phyloP scores from a whole-genome alignment of 805 yeast genomes.

The Ogataea methanolica region DNA sequence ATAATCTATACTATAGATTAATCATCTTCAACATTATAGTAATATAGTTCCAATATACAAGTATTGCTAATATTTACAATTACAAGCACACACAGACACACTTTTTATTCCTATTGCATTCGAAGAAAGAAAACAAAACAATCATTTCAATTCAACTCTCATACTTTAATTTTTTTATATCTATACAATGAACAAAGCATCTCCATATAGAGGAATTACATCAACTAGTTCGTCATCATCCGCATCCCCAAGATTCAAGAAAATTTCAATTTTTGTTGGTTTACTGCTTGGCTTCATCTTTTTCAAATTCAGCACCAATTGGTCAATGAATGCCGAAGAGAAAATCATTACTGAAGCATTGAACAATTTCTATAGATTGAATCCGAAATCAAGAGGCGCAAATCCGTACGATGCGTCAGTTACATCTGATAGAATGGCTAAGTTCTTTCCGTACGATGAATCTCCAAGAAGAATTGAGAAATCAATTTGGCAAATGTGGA shows the following conservation, averaged over 20 bases:
- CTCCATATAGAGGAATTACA: conserved; percentile 23
- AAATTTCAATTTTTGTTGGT: conserved; percentile 24
- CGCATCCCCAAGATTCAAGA: conserved; percentile 17
- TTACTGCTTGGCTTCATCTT: conserved; percentile 23
- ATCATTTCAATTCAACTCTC: no score
- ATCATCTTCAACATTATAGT: no score
- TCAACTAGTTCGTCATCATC: conserved; percentile 7
- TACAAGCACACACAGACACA: no score
- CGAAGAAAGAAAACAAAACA: no score
- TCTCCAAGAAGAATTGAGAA: conserved; percentile 30
- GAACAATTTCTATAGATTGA: conserved; percentile 27
- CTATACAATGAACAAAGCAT: conserved; percentile 14
- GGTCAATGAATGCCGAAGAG: conserved; percentile 24
- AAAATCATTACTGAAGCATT: conserved; percentile 24
- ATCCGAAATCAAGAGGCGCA: conserved; percentile 30
- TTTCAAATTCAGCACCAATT: conserved; percentile 22
- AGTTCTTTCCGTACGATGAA: conserved; percentile 29
- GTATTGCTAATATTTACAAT: no score
- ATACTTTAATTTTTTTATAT: no score
- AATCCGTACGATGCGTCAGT: conserved; percentile 30
- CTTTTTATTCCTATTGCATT: no score
- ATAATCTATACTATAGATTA: no score
- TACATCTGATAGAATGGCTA: conserved; percentile 27
- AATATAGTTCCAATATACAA: no score
- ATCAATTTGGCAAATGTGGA: conserved; percentile 34